These are phyloP conservation scores for Acanthamoeba castellanii DNA, from an alignment of 208 protist species.

Conservation along the genomic window DNA sequence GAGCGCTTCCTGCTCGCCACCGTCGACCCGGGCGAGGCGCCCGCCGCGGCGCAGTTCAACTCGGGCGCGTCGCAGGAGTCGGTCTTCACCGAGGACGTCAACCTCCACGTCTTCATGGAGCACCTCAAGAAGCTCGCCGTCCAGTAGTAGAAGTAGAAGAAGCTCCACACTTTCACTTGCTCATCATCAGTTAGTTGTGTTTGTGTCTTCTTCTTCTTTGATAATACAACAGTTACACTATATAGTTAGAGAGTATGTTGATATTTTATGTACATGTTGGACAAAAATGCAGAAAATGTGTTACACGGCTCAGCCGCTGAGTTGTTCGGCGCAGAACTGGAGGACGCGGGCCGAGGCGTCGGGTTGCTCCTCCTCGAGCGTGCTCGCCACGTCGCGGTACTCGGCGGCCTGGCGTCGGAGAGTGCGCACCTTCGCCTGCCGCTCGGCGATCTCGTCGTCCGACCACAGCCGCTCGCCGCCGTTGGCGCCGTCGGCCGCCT, in stretches of 20 bases:
- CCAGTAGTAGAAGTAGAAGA: no score
- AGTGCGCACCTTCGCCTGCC: neutral
- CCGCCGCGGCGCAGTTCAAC: neutral
- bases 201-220: no score
- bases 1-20: slow-evolving; percentile 98
- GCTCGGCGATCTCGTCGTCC: neutral
- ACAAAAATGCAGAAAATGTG: no score
- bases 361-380: neutral
- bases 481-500: neutral
- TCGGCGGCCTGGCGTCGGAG: neutral
- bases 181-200: no score
- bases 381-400: neutral
- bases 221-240: no score
- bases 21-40: slow-evolving; percentile 95
- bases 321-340: slow-evolving; percentile 25
- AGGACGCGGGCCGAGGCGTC: neutral
- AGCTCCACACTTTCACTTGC: no score
- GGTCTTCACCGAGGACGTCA: slow-evolving; percentile 98
- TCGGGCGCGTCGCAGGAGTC: slow-evolving; percentile 89
- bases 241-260: no score
- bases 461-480: neutral
- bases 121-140: slow-evolving; percentile 98
- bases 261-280: no score
- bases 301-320: slow-evolving; percentile 37
- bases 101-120: slow-evolving; percentile 97